Conservation (phyloP, 2,329 filamentous ascomycete species). For the Nemania sp. region DNA sequence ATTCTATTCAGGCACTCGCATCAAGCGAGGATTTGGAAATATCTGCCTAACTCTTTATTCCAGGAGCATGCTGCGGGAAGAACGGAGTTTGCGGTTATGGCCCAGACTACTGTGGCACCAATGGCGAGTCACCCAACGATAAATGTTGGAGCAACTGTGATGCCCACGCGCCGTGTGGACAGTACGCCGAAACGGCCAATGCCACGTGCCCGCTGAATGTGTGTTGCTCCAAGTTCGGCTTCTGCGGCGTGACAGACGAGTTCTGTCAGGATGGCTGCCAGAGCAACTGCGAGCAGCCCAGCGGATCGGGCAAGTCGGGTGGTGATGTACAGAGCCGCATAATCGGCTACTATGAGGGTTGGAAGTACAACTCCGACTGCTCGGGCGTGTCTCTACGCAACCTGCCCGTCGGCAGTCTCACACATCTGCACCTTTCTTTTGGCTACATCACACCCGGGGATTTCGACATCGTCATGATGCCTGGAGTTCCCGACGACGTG, state of each 20-base stretch:
- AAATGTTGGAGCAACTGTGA: constrained; percentile 41
- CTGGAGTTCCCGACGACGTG: too few relatives aligned
- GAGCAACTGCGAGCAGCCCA: constrained; percentile 33
- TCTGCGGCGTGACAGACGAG: background rate
- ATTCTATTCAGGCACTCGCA: constrained; percentile 1
- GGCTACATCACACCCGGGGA: too few relatives aligned
- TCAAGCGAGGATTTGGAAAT: too few relatives aligned
- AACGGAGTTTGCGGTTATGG: constrained; percentile 17
- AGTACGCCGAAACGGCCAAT: constrained; percentile 36
- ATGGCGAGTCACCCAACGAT: constrained; percentile 34
- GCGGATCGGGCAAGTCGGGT: background rate
- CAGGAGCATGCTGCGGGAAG: constrained; percentile 21
- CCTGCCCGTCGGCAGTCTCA: too few relatives aligned
- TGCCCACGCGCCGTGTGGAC: constrained; percentile 42
- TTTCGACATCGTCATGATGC: too few relatives aligned
- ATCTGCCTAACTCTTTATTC: constrained; percentile 3
- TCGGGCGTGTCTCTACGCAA: too few relatives aligned
- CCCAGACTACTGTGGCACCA: constrained; percentile 30
- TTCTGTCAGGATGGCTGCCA: constrained; percentile 34
- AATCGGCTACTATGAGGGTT: too few relatives aligned
- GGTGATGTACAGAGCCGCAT: constrained; percentile 30
- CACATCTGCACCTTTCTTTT: too few relatives aligned
- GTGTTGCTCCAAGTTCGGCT: background rate
- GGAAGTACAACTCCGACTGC: too few relatives aligned
- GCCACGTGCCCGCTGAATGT: background rate